Percentiles rank a stretch among this genome's conserved stretches.
These are phyloP conservation scores for Picochlorum sp. DNA, from an alignment of 139 green algal species.

Conservation along the genomic window DNA sequence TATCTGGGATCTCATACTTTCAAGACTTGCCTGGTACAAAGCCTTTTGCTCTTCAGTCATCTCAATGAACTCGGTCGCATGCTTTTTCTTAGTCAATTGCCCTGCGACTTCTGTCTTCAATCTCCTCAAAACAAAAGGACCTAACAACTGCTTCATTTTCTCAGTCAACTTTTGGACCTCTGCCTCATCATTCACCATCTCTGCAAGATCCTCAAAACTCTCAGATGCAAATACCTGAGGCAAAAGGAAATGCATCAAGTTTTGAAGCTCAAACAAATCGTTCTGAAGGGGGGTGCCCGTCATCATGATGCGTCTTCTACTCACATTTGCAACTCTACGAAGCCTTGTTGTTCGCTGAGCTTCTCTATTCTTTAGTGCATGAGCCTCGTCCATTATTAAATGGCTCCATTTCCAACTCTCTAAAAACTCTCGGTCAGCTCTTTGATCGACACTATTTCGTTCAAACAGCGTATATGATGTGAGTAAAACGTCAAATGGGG, in stretches of 20 bases:
- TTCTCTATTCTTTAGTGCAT: slow-evolving; percentile 81
- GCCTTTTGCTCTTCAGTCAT: slow-evolving; percentile 50
- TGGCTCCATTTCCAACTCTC: slow-evolving; percentile 60
- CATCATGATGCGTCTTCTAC: slow-evolving; percentile 67
- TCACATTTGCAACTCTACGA: slow-evolving; percentile 31
- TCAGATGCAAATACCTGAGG: slow-evolving; percentile 58
- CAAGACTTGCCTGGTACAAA: slow-evolving; percentile 48
- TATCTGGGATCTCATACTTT: slow-evolving; percentile 21
- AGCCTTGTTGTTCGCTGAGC: slow-evolving; percentile 36
- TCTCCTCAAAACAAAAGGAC: slow-evolving; percentile 82
- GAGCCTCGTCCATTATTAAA: slow-evolving; percentile 74
- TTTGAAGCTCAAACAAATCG: slow-evolving; percentile 77
- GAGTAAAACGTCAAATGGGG: slow-evolving; percentile 81
- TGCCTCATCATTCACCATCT: slow-evolving; percentile 30
- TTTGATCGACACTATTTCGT: slow-evolving; percentile 46
- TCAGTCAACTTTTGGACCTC: slow-evolving; percentile 44
- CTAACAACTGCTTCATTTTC: slow-evolving; percentile 74
- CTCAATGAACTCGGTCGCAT: slow-evolving; percentile 44
- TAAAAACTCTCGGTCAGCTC: slow-evolving; percentile 26
- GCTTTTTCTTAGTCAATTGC: slow-evolving; percentile 70
- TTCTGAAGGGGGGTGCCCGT: slow-evolving; percentile 91
- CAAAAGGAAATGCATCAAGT: slow-evolving; percentile 83
- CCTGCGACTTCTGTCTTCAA: slow-evolving; percentile 82
- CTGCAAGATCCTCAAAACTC: slow-evolving; percentile 25
- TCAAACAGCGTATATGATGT: slow-evolving; percentile 88